Percentiles rank a stretch among this genome's conserved stretches.
Conservation (phyloP, 768 basidiomycete species). For the Austroboletus eburneus region DNA sequence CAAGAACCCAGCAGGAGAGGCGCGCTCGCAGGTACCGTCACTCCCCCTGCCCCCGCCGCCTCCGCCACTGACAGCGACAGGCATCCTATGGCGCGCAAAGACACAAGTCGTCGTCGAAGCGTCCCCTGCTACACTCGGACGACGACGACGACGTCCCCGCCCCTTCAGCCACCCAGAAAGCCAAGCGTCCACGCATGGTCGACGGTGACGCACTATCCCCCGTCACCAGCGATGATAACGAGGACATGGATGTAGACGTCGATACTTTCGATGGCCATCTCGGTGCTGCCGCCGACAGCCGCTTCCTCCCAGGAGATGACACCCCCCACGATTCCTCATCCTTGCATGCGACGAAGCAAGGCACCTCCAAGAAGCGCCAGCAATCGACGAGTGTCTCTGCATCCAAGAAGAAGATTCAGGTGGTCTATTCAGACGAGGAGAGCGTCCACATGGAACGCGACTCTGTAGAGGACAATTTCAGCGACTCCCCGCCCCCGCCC, state of each 20-base stretch:
- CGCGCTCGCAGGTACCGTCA: constrained; percentile 21
- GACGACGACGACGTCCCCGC: constrained; percentile 27
- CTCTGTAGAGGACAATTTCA: constrained; percentile 23
- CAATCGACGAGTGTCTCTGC: constrained; percentile 13
- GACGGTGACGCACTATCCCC: constrained; percentile 26
- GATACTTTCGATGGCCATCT: constrained; percentile 31
- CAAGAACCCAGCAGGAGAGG: constrained; percentile 9
- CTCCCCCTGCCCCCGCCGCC: neutral
- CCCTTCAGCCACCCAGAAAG: constrained; percentile 44
- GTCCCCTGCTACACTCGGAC: constrained; percentile 34
- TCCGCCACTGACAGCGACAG: constrained; percentile 15
- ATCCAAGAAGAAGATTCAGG: constrained; percentile 16
- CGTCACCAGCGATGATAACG: constrained; percentile 36
- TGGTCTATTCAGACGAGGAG: constrained; percentile 28
- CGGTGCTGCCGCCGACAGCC: constrained; percentile 13
- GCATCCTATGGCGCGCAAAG: constrained; percentile 14
- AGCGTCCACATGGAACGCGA: constrained; percentile 25
- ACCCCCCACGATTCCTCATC: neutral
- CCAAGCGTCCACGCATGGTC: constrained; percentile 24
- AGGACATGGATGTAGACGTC: constrained; percentile 41
- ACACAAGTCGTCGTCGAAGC: constrained; percentile 22
- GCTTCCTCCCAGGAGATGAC: constrained; percentile 18
- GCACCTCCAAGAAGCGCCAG: constrained; percentile 10
- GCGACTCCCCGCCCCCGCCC: constrained; percentile 21
- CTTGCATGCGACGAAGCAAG: constrained; percentile 9